These are phyloP conservation scores for Pseudogymnoascus sp. DNA, from an alignment of 2,329 filamentous ascomycete genomes.

Conservation along the genomic window DNA sequence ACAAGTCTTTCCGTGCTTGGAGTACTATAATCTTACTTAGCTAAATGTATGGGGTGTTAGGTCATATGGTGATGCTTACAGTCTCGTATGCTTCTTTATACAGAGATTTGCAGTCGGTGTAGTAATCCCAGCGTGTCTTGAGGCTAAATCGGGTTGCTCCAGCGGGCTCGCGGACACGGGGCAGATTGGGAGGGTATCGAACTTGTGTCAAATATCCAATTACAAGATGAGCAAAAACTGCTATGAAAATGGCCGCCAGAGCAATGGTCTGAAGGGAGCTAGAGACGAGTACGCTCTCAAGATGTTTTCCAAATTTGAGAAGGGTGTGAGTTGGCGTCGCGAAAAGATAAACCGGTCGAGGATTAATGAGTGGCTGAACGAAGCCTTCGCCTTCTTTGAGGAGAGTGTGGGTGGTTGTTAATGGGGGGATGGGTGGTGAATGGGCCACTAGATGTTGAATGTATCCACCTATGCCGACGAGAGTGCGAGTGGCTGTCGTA, in stretches of 20 bases:
- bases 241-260: not conserved
- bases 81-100: constrained; percentile 29
- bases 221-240: not conserved
- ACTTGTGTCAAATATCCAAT: not conserved
- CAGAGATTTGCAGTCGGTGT: constrained; percentile 27
- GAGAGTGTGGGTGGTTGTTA: not conserved
- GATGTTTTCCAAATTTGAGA: not conserved
- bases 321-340: not conserved
- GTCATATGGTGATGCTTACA: constrained; percentile 12
- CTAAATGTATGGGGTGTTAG: not conserved
- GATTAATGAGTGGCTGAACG: not conserved
- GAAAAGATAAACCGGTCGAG: not conserved
- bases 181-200: constrained; percentile 20
- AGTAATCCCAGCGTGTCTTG: constrained; percentile 26
- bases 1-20: constrained; percentile 36
- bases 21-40: constrained; percentile 28
- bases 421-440: not conserved
- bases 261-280: not conserved
- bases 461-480: not conserved
- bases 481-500: not conserved
- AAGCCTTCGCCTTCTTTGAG: not conserved
- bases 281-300: not conserved
- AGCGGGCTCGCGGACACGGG: constrained; percentile 24
- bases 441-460: not conserved
- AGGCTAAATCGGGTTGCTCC: constrained; percentile 27